Evolutionary conservation across 1,139 yeast genomes (phyloP).

Genomic region (Hemisphaericaspora subhashii): DNA sequence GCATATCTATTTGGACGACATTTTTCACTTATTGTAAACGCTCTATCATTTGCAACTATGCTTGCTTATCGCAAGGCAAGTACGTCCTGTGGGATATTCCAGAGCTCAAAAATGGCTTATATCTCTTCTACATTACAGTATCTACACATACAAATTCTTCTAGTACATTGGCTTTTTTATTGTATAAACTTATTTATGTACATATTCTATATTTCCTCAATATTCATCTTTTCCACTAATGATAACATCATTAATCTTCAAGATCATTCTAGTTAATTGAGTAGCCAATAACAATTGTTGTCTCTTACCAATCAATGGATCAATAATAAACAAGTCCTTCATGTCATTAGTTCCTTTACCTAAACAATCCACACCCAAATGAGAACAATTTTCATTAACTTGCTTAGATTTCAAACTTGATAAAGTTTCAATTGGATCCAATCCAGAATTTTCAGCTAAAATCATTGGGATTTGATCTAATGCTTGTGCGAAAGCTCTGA

Average conservation of each 20-base stretch:
- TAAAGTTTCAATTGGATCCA: conserved; percentile 89
- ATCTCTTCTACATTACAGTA: too few relatives aligned
- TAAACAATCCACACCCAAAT: conserved; percentile 91
- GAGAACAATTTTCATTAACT: conserved; percentile 65
- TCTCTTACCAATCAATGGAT: conserved; percentile 94
- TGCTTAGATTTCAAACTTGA: conserved; percentile 84
- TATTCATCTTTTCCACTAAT: conserved; percentile 85
- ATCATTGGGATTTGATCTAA: conserved; percentile 92
- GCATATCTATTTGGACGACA: too few relatives aligned
- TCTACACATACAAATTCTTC: too few relatives aligned
- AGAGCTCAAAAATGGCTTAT: too few relatives aligned
- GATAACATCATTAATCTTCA: conserved; percentile 94
- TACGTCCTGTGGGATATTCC: too few relatives aligned
- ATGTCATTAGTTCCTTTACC: conserved; percentile 86
- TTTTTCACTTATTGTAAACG: too few relatives aligned
- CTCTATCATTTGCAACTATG: too few relatives aligned
- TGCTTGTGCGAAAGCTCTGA: conserved; percentile 91
- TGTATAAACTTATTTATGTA: background rate
- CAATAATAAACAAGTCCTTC: conserved; percentile 93
- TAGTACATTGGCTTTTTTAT: too few relatives aligned
- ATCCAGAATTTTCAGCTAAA: conserved; percentile 94
- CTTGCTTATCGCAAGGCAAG: too few relatives aligned
- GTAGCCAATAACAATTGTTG: conserved; percentile 95
- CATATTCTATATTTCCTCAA: too few relatives aligned
- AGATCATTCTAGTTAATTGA: conserved; percentile 94